Evolutionary conservation across 2,329 filamentous ascomycete species (phyloP).

Genomic region (Nigrospora oryzae): DNA sequence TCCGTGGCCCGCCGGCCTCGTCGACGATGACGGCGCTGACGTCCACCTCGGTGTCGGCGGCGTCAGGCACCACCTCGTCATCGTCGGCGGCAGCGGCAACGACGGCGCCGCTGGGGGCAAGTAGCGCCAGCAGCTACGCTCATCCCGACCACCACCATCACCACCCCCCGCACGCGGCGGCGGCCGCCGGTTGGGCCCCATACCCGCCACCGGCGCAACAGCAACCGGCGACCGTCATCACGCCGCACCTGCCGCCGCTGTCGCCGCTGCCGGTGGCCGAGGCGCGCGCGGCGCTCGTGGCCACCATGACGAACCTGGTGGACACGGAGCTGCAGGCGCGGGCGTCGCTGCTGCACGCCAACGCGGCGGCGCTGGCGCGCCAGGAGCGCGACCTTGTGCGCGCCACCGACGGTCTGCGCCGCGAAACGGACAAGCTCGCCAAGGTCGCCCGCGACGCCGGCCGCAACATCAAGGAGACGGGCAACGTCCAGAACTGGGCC

Average conservation of each 20-base stretch:
- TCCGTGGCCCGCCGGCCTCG: no score
- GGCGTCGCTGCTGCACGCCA: conserved; percentile 60
- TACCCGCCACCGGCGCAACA: no score
- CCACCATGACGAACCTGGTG: conserved; percentile 60
- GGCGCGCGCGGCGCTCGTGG: conserved; percentile 50
- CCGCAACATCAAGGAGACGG: conserved; percentile 65
- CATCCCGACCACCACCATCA: not conserved
- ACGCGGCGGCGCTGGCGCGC: conserved; percentile 53
- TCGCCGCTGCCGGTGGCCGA: conserved; percentile 42
- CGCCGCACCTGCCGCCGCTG: conserved; percentile 11
- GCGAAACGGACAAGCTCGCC: conserved; percentile 58
- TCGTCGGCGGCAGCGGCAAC: not conserved
- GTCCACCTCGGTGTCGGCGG: no score
- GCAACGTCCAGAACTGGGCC: conserved; percentile 80
- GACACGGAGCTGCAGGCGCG: conserved; percentile 61
- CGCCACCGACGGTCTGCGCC: conserved; percentile 50
- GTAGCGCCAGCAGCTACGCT: not conserved
- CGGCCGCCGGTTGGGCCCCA: no score
- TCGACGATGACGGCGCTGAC: no score
- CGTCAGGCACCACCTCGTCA: no score
- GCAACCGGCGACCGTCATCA: no score
- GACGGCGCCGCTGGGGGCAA: not conserved
- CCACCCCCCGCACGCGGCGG: not conserved
- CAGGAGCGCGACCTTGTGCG: conserved; percentile 60
- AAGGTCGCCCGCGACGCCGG: conserved; percentile 55